These are phyloP conservation scores for Hypomyces rosellus DNA, from an alignment of 2,329 filamentous ascomycete species.

Conservation along the genomic window DNA sequence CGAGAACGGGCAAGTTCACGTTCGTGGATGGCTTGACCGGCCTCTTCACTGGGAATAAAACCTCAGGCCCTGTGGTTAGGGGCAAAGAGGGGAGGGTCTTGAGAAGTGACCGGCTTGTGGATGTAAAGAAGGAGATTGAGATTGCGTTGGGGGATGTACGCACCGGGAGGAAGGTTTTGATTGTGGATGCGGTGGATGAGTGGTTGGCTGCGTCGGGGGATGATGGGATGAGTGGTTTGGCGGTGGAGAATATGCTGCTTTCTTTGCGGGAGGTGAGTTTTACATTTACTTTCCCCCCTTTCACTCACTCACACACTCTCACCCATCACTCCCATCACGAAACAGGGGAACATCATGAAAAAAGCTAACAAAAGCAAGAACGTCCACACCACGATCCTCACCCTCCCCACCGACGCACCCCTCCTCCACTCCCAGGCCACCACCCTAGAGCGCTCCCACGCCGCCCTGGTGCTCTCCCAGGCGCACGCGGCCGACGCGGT, in stretches of 20 bases:
- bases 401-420: slow-evolving; percentile 66
- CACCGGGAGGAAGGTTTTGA: slow-evolving; percentile 41
- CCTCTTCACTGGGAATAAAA: slow-evolving; percentile 37
- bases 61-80: background rate
- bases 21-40: slow-evolving; percentile 70
- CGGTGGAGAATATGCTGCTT: slow-evolving; percentile 51
- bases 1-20: slow-evolving; percentile 53
- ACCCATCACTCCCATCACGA: background rate
- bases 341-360: no score
- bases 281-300: background rate
- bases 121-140: slow-evolving; percentile 34
- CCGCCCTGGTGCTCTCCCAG: slow-evolving; percentile 62
- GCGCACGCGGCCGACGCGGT: slow-evolving; percentile 72
- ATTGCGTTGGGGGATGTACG: slow-evolving; percentile 32
- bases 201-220: slow-evolving; percentile 52
- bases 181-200: slow-evolving; percentile 61
- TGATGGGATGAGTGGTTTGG: slow-evolving; percentile 34
- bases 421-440: slow-evolving; percentile 57
- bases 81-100: slow-evolving; percentile 17
- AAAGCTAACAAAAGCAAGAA: slow-evolving; percentile 34
- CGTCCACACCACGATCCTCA: slow-evolving; percentile 60
- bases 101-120: slow-evolving; percentile 25
- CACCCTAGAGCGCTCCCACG: slow-evolving; percentile 62
- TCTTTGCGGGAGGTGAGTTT: slow-evolving; percentile 56
- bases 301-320: background rate